Percentiles rank a stretch among this genome's conserved stretches.
phyloP scores from a whole-genome alignment of 768 basidiomycete genomes.

The Strobilomyces echinocephalus region DNA sequence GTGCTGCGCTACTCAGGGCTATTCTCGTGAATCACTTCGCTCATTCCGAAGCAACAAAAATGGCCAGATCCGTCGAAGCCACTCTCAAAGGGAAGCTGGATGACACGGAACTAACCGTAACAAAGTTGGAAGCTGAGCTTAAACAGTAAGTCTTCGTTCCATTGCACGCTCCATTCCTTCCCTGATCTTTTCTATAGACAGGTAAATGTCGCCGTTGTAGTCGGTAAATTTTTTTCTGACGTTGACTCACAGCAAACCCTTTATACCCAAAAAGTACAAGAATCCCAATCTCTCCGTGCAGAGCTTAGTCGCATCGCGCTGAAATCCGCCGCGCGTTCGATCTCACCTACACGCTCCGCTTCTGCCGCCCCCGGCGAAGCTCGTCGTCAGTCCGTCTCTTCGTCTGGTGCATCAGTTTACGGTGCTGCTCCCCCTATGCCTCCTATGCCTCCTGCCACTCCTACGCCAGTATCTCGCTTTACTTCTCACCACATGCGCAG shows the following conservation, averaged over 20 bases:
- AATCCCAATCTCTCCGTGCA: slow-evolving; percentile 61
- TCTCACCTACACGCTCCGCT: slow-evolving; percentile 23
- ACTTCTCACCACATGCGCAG: slow-evolving; percentile 53
- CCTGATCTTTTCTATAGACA: slow-evolving; percentile 42
- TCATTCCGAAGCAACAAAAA: slow-evolving; percentile 71
- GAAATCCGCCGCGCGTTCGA: slow-evolving; percentile 25
- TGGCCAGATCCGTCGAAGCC: slow-evolving; percentile 57
- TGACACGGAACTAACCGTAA: slow-evolving; percentile 52
- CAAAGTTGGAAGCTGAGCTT: slow-evolving; percentile 65
- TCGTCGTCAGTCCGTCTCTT: slow-evolving; percentile 30
- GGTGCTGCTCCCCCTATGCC: slow-evolving; percentile 26
- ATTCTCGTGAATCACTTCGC: slow-evolving; percentile 80
- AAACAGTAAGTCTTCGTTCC: slow-evolving; percentile 51
- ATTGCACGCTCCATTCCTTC: slow-evolving; percentile 2
- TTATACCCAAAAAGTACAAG: slow-evolving; percentile 66
- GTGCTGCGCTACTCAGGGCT: slow-evolving; percentile 73
- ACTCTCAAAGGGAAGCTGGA: slow-evolving; percentile 62
- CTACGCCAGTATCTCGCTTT: slow-evolving; percentile 49
- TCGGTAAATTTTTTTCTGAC: slow-evolving; percentile 10
- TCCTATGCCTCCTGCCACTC: slow-evolving; percentile 42
- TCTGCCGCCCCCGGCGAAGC: slow-evolving; percentile 28
- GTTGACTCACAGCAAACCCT: slow-evolving; percentile 44
- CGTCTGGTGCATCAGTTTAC: slow-evolving; percentile 34
- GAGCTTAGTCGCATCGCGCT: slow-evolving; percentile 55
- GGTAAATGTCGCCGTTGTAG: slow-evolving; percentile 39